Evolutionary conservation across 352 stramenopile genomes (phyloP), one percentile per base, ranked within the genome.

Genomic region (Blastocystis sp.): DNA sequence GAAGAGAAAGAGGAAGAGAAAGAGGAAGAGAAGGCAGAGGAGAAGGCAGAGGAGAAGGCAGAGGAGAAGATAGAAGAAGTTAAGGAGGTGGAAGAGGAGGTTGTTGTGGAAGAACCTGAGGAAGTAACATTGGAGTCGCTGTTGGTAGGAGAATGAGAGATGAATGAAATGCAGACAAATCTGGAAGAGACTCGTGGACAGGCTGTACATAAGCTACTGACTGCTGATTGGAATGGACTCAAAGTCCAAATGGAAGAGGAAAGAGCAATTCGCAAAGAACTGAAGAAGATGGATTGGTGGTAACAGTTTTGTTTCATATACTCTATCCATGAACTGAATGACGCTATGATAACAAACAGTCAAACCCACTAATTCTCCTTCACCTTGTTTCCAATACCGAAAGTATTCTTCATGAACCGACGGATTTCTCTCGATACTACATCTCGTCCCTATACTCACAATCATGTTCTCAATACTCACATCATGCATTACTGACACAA

Each of bases 331-430:
- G n/a, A n/a, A n/a, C n/a, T n/a, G n/a, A n/a, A n/a, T n/a, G 42
- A 69, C 1, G 12, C 58, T 35, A 16, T 43, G 42, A 78, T 32
- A 57, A 32, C n/a, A 29, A 32, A 69, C 14, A 19, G 16, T 43
- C 5, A 69, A 69, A 69, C 59, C 59, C 59, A 21, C 59, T 69
- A 69, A 69, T 69, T 69, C 59, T 69, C 59, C 59, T 69, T 69
- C 24, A n/a, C 14, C 24, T 69, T 69, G 16, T 21, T 32, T 35
- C 59, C 59, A 69, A 32, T 69, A 39, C 59, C 59, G 16, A 69
- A 43, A 21, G 24, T 39, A 21, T n/a, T 43, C 27, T n/a, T 11
- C 32, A 80, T 4, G 32, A 80, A 58, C 11, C 43, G 9, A 4
- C 46, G 37, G 14, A 80, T 54, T 42, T 61, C 24, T 58, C 49